Conservation (phyloP, 139 green algal genomes). For the Ettlia oleoabundans region DNA sequence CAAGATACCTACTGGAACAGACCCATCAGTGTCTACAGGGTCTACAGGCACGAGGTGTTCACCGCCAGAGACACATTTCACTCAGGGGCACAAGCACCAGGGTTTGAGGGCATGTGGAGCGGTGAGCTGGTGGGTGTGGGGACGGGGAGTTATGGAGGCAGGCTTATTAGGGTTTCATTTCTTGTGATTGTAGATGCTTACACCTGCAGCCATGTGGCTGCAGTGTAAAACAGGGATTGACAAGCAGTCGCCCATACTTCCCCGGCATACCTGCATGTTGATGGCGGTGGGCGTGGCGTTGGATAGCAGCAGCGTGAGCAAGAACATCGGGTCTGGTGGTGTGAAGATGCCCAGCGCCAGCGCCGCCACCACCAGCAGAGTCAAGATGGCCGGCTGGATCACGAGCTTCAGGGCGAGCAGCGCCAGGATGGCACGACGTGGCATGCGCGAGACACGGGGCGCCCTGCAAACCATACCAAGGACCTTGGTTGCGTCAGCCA, state of each 20-base stretch:
- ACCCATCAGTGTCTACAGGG: no score
- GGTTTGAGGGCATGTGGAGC: no score
- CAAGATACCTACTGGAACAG: not conserved
- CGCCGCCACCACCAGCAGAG: slow-evolving; percentile 41
- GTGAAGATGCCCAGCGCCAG: slow-evolving; percentile 46
- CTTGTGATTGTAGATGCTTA: not conserved
- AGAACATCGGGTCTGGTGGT: slow-evolving; percentile 65
- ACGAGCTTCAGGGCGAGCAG: slow-evolving; percentile 49
- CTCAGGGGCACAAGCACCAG: no score
- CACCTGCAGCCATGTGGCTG: no score
- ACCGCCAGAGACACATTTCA: no score
- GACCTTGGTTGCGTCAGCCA: not conserved
- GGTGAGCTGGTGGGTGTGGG: no score
- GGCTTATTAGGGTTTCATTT: no score
- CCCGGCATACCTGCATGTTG: slow-evolving; percentile 58
- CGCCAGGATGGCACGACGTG: slow-evolving; percentile 33
- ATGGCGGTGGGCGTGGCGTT: slow-evolving; percentile 72
- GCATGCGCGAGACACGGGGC: slow-evolving; percentile 45
- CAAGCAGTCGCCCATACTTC: not conserved
- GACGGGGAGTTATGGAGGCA: no score
- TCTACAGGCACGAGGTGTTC: no score
- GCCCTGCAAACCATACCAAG: slow-evolving; percentile 18
- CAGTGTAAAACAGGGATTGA: not conserved
- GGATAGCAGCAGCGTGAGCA: slow-evolving; percentile 62
- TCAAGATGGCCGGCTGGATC: slow-evolving; percentile 56